phyloP scores from a whole-genome alignment of 2,329 filamentous ascomycete genomes.

The Lachnellula suecica region DNA sequence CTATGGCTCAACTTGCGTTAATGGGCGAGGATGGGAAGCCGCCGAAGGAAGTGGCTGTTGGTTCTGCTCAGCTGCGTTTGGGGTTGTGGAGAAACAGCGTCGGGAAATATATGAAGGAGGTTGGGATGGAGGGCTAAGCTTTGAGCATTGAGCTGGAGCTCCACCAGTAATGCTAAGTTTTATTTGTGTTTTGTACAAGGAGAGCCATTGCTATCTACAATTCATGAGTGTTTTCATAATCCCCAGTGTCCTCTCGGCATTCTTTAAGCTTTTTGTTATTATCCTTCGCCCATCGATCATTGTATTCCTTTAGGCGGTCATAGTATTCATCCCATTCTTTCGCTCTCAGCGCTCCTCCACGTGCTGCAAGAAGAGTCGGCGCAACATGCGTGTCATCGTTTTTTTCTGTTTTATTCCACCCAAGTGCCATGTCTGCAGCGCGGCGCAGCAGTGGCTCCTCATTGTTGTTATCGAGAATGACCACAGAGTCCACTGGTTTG shows the following conservation, averaged over 20 bases:
- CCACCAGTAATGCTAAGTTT: not conserved
- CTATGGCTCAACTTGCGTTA: not conserved
- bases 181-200: too few relatives aligned
- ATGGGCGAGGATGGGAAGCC: not conserved
- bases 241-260: too few relatives aligned
- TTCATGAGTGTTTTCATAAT: too few relatives aligned
- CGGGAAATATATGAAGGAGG: not conserved
- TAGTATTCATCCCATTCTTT: constrained; percentile 6
- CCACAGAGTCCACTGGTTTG: not conserved
- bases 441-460: not conserved
- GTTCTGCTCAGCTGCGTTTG: not conserved
- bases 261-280: too few relatives aligned
- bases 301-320: not conserved
- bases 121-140: not conserved
- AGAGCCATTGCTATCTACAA: too few relatives aligned
- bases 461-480: constrained; percentile 5
- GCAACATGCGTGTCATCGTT: not conserved
- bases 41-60: not conserved
- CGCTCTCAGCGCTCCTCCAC: constrained; percentile 11
- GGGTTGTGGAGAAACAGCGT: not conserved
- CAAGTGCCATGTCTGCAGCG: constrained; percentile 2
- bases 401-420: not conserved
- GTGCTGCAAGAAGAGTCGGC: constrained; percentile 4
- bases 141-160: not conserved
- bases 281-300: not conserved